A percentile compares a stretch with the other conserved stretches of the same genome.
These are phyloP conservation scores for Harrya chromipes DNA, from an alignment of 768 basidiomycete genomes.

Conservation along the genomic window DNA sequence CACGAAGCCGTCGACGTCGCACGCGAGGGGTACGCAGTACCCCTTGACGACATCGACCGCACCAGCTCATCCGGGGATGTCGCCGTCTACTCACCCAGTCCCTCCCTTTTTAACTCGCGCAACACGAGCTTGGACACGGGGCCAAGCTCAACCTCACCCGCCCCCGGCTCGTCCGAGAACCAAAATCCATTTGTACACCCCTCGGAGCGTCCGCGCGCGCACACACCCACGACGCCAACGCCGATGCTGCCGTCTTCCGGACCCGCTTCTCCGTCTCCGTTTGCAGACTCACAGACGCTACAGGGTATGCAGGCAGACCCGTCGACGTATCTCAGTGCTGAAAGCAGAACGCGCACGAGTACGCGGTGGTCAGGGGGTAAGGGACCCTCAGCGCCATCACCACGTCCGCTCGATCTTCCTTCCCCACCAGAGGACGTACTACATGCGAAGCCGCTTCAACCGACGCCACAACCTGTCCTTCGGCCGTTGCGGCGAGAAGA, in stretches of 20 bases:
- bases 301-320: neutral
- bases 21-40: slow-evolving; percentile 36
- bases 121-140: slow-evolving; percentile 10
- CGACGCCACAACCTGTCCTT: slow-evolving; percentile 32
- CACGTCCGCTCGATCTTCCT: slow-evolving; percentile 60
- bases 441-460: slow-evolving; percentile 33
- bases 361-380: slow-evolving; percentile 3
- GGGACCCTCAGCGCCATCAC: slow-evolving; percentile 37
- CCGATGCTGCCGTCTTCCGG: neutral
- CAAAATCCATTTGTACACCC: slow-evolving; percentile 49
- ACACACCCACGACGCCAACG: slow-evolving; percentile 3
- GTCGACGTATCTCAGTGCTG: neutral
- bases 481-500: slow-evolving; percentile 23
- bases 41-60: slow-evolving; percentile 50
- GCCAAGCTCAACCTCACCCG: neutral
- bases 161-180: slow-evolving; percentile 31
- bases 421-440: slow-evolving; percentile 39
- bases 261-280: slow-evolving; percentile 26
- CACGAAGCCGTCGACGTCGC: slow-evolving; percentile 47
- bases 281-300: slow-evolving; percentile 36
- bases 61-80: slow-evolving; percentile 36
- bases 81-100: slow-evolving; percentile 30
- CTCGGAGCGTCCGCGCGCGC: slow-evolving; percentile 13
- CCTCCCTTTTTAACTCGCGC: slow-evolving; percentile 15
- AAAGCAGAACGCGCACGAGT: neutral